Base-by-base conservation (phyloP, 2,329 filamentous ascomycete species). In the Talaromyces amestolkiae region DNA sequence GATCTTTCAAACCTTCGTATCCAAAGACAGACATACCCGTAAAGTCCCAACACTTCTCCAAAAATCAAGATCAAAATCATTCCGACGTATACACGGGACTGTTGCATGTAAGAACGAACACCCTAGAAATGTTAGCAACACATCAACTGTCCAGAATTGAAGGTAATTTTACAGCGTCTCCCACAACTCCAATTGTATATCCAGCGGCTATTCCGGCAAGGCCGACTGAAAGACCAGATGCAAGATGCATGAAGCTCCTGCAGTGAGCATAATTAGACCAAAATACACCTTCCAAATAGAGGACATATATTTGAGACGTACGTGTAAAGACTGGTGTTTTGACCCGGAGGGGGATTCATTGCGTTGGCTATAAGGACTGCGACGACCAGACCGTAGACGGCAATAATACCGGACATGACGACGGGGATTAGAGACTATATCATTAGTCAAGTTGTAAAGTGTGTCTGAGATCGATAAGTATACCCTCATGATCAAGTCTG, bases 31-130 rank as follows among this genome's bases (percentile, higher is more conserved):
- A 63, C 89, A 71, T 84, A 97, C 92, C 95, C 95, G 75, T 99
- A 99, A 37, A 99, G 89, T 78, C 95, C 95, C 76, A 99, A 78
- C 19, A 99, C 95, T 84, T 99, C 95, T 65, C 92, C 95, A 77
- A 99, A 99, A 86, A 99, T 99, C 69, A 98, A 86, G 72, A 98
- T 98, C 73, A 99, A 82, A 56, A 99, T 94, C 95, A 98, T 98
- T 79, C 95, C 95, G 59, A 99, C 95, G 73, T 97, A 99, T 70
- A 99, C 91, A 69, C 94, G 87, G 59, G 91, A 96, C 80, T 99
- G 95, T 74, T 92, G 88, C 93, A 99, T 97, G 82, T 96, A 98
- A 65, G 93, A 89, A 72, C 95, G 89, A 62, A 98, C 94, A 67
- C 95, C 87, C 85, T 87, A 39, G 35, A 24, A 59, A 7, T 2